Evolutionary conservation across 1,284 basidiomycete genomes (phyloP), one percentile per base, ranked within the genome.

Genomic region (Anthracocystis panici-leucophaei): DNA sequence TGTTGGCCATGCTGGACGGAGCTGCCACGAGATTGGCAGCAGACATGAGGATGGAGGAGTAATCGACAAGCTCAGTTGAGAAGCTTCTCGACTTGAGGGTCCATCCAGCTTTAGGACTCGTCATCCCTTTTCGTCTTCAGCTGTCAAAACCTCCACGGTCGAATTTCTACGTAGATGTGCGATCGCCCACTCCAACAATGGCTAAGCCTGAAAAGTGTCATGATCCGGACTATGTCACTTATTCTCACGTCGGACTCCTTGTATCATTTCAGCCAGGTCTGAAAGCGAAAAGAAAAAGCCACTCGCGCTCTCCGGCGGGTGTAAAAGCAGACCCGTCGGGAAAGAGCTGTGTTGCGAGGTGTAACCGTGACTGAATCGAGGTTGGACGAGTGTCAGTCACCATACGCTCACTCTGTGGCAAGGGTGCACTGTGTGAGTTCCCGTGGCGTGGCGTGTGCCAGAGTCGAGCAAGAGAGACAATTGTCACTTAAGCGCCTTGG

Each of bases 221-320:
- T n/a, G n/a, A n/a, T n/a, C n/a, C n/a, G n/a, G n/a, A n/a, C n/a
- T n/a, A n/a, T n/a, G n/a, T n/a, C n/a, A n/a, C 23, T 21, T 57
- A 18, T 57, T 57, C 56, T 40, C 56, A 57, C 56, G 54, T 50
- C 46, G 56, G 56, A 16, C 46, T 57, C 56, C 56, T 57, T 57
- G 46, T 38, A 50, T 49, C 27, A 20, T n/a, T 38, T 48, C 21
- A 3, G 11, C 8, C 44, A 45, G 25, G 45, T 11, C 33, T 52
- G 51, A 52, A 41, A 52, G 38, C 48, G 48, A 49, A 29, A 16
- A 12, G 23, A 7, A 14, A 33, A 40, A 29, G 52, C 35, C 25
- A 2, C 14, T 50, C 20, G 20, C 29, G 31, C 31, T n/a, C 31
- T 14, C 31, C 18, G 14, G 35, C 12, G 12, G 12, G 35, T 38